Conservation (phyloP, 2,329 filamentous ascomycete genomes). For the Ophiostoma sp. region DNA sequence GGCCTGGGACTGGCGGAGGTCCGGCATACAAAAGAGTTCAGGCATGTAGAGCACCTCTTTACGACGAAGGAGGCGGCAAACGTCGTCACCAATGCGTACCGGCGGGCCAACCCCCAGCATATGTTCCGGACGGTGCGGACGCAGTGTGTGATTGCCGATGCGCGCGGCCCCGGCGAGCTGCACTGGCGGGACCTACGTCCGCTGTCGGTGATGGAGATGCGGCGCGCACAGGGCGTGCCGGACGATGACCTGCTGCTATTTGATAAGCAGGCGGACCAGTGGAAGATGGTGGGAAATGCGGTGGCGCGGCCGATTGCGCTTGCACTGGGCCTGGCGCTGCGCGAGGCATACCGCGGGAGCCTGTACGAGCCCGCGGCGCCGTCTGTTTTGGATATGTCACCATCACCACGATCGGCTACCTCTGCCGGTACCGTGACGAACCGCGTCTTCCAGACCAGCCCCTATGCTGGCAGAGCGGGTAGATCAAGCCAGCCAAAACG, state of each 20-base stretch:
- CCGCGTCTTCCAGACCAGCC: neutral
- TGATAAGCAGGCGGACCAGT: slow-evolving; percentile 50
- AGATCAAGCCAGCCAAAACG: no score
- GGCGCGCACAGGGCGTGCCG: slow-evolving; percentile 63
- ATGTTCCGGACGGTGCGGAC: slow-evolving; percentile 63
- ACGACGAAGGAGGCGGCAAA: slow-evolving; percentile 28
- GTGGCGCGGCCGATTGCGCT: slow-evolving; percentile 65
- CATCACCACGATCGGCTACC: neutral
- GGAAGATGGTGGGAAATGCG: slow-evolving; percentile 68
- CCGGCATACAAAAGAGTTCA: slow-evolving; percentile 36
- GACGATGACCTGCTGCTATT: slow-evolving; percentile 63
- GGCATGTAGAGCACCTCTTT: slow-evolving; percentile 35
- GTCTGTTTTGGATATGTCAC: neutral
- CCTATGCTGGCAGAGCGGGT: neutral
- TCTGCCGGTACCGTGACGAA: neutral
- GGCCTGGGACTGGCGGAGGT: slow-evolving; percentile 47
- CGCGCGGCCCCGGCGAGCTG: slow-evolving; percentile 48
- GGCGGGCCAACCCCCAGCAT: slow-evolving; percentile 38
- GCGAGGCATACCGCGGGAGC: slow-evolving; percentile 50
- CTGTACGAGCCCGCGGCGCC: slow-evolving; percentile 30
- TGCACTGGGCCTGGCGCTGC: slow-evolving; percentile 57
- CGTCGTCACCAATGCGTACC: slow-evolving; percentile 33
- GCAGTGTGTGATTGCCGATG: slow-evolving; percentile 44
- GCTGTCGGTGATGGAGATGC: slow-evolving; percentile 60
- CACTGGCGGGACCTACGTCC: slow-evolving; percentile 63